Evolutionary conservation across 202 grass and related monocot genomes (phyloP), one percentile per base, ranked within the genome.

Genomic region (Schoenoplectus tabernaemontani): DNA sequence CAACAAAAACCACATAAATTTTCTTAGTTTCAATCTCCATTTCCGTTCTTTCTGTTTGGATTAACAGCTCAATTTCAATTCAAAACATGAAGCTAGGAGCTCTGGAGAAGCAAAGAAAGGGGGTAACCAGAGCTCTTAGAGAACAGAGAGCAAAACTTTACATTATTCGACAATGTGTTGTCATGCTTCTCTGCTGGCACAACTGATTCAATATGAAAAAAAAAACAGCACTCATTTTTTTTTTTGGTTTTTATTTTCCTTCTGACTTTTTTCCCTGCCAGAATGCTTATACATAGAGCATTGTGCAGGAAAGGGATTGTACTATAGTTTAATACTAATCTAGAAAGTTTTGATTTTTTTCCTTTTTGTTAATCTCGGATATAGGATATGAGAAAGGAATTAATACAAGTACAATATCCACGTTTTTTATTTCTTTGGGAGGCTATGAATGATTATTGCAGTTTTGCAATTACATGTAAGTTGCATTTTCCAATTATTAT

Each of bases 171-270:
- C 81, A 77, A 68, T 91, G 83, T 54, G 74, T 89, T 32, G 7
- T 86, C 16, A 87, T 86, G 46, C 83, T 91, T 57, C 81, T 87
- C 3, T 91, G 92, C 76, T 94, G 77, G 58, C 85, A 82, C 59
- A 65, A 87, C 73, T 89, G 64, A 87, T 4, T 28, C 61, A 17
- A 0, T 23, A 76, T 53, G 9, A 1, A n/a, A n/a, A n/a, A 65
- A 20, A 60, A 26, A 58, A 26, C 53, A 79, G 48, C 41, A 56
- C 28, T 30, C 53, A 34, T 74, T 73, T 60, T 59, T 48, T 65
- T 83, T 89, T 58, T 1, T 19, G 7, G n/a, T n/a, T n/a, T n/a
- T 28, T 1, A 5, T 70, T 70, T 64, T 64, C 33, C 17, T 83
- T 47, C 16, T 3, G 62, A 23, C 71, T 61, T 34, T 43, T n/a